Evolutionary conservation across 805 yeast species (phyloP), one percentile per base, ranked within the genome.

Genomic region (Tetrapisispora fleetii): DNA sequence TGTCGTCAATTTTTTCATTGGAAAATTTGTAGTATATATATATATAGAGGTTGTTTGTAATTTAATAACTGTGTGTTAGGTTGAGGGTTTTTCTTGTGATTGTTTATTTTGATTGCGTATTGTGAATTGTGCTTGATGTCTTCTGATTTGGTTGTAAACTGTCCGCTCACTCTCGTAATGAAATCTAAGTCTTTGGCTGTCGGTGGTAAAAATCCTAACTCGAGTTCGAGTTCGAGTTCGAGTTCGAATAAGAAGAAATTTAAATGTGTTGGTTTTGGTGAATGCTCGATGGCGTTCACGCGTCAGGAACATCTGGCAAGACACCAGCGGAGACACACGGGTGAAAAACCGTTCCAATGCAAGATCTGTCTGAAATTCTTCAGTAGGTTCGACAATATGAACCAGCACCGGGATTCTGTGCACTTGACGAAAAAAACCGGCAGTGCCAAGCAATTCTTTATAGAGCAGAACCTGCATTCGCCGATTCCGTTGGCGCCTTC

Each of bases 241-340:
- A 30, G 35, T 5, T 14, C 13, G 13, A 45, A 33, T 18, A 39
- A 39, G 17, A 45, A 45, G 21, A 45, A 45, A 18, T 45, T 45
- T 17, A 45, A 45, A 33, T 89, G 96, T 67, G 71, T 84, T 0
- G 96, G 95, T 2, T 89, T 77, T 62, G 88, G 88, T 17, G 89
- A 83, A 53, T 89, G 97, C 67, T 71, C 70, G 49, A 90, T 89
- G 95, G 78, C 89, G 8, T 89, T 89, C 65, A 85, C 96, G 2
- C 73, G 96, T 45, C 82, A 91, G 11, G 96, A 90, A 63, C 96
- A 90, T 66, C 74, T 89, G 56, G 95, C 95, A 2, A 73, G 97
- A 50, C 97, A 89, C 68, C 83, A 88, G 48, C 71, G 96, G 50
- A 89, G 89, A 58, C 97, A 89, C 63, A 90, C 96, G 1, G 96